A percentile compares a stretch with the other conserved stretches of the same genome.
Evolutionary conservation across 345 rosid genomes (phyloP).

Genomic region (Euclidium syriacum): DNA sequence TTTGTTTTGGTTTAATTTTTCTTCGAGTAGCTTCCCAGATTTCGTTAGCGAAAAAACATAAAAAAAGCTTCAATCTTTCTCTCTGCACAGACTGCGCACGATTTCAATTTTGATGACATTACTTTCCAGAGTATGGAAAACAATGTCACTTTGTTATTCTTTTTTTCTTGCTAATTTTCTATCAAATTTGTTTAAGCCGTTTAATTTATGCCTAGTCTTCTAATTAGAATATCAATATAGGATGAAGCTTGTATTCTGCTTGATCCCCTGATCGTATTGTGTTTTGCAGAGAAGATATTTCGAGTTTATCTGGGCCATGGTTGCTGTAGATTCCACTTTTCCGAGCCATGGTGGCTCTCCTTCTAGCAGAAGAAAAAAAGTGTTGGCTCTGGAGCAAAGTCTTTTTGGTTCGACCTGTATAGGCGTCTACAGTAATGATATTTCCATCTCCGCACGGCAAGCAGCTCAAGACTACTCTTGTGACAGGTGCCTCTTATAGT

Average conservation of each 20-base stretch:
- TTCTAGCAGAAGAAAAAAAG: conserved; percentile 39
- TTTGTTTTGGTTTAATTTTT: not conserved
- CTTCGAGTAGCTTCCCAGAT: not conserved
- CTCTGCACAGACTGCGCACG: not conserved
- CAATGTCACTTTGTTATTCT: not conserved
- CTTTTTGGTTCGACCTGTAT: conserved; percentile 23
- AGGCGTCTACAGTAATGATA: conserved; percentile 29
- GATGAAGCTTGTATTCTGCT: not conserved
- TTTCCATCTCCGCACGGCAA: conserved; percentile 20
- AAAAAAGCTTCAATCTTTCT: too few species aligned
- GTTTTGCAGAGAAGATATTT: conserved; percentile 17
- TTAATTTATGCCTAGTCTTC: not conserved
- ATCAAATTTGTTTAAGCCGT: not conserved
- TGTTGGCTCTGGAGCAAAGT: conserved; percentile 24
- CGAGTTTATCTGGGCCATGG: conserved; percentile 35
- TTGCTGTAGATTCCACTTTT: conserved; percentile 37
- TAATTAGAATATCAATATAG: not conserved
- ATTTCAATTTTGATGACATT: not conserved
- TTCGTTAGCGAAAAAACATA: too few species aligned
- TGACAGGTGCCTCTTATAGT: conserved; percentile 30
- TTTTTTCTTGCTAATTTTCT: not conserved
- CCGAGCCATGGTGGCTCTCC: conserved; percentile 8
- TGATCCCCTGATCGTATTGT: not conserved
- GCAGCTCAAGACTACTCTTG: conserved; percentile 28
- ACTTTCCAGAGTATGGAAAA: not conserved